Evolutionary conservation across 805 yeast genomes (phyloP).

Genomic region (Lachancea dasiensis): DNA sequence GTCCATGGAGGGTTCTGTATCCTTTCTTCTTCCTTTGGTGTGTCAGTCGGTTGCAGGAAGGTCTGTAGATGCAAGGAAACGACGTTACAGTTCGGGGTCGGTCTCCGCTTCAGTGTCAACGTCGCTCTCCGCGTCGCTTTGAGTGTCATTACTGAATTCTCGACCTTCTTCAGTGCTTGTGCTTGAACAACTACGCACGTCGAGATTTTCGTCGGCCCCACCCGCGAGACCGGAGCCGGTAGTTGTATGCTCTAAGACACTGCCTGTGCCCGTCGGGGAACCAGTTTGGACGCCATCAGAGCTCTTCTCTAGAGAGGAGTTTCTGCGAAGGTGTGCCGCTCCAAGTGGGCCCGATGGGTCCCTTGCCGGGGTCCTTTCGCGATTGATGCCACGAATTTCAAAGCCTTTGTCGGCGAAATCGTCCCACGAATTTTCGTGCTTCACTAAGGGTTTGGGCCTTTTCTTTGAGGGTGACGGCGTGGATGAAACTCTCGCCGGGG

Average conservation of each 20-base stretch:
- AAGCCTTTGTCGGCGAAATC: conserved; percentile 2
- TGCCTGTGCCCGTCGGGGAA: too few relatives aligned
- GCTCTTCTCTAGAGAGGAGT: too few relatives aligned
- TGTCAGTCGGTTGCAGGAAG: too few relatives aligned
- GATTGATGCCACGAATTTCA: conserved; percentile 7
- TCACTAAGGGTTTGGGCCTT: not conserved
- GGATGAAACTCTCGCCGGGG: not conserved
- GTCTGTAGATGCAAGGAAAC: too few relatives aligned
- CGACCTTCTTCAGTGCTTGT: not conserved
- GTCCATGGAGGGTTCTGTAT: conserved; percentile 12
- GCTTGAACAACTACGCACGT: too few relatives aligned
- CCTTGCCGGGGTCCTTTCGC: conserved; percentile 1
- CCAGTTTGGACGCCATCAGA: too few relatives aligned
- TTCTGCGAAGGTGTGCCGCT: too few relatives aligned
- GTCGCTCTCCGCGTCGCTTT: conserved; percentile 11
- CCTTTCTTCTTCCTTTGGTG: conserved; percentile 3
- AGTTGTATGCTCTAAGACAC: too few relatives aligned
- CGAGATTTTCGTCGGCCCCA: too few relatives aligned
- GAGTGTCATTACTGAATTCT: not conserved
- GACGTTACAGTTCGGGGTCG: conserved; percentile 9
- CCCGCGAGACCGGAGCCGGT: too few relatives aligned
- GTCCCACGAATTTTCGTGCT: conserved; percentile 4
- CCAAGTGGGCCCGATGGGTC: too few relatives aligned
- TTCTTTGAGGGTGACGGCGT: conserved; percentile 4
- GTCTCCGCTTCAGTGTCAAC: conserved; percentile 12